Base-by-base conservation (phyloP, 108 stramenopile genomes). In the Seminavis robusta region DNA sequence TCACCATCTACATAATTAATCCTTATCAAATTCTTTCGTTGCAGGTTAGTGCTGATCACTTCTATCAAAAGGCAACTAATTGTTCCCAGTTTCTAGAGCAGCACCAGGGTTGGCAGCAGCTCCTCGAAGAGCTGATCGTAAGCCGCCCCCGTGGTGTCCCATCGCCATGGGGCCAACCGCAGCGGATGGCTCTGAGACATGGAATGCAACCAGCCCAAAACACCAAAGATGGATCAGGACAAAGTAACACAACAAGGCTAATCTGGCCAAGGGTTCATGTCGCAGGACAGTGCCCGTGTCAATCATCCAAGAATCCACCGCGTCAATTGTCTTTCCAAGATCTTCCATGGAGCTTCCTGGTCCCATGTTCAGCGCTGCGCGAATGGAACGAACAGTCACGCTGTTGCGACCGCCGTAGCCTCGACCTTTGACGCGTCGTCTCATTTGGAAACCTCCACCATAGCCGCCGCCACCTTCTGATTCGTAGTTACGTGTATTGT, bases 181-280 rank as follows among this genome's bases (percentile, higher is more conserved):
- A n/a, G n/a, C n/a, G n/a, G n/a, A n/a, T n/a, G n/a, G n/a, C n/a
- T n/a, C n/a, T n/a, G n/a, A n/a, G n/a, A n/a, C n/a, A 61, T 93
- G 92, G 38, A 89, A 93, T 8, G 88, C 66, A 23, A 93, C 59
- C 52, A 93, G 46, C 31, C 79, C 86, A 73, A 93, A 87, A 11
- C 85, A 79, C 88, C 88, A 93, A 16, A 83, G 23, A 66, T 93
- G 92, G 36, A 93, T 44, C 23, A 85, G 63, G 15, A 64, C 28
- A 30, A 93, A 59, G 61, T 93, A 93, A 11, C 76, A 37, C 42
- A 88, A 45, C 34, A 89, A 79, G 19, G 55, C 85, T 39, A 87
- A 33, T 40, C 92, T 69, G 7, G 84, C 84, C 39, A 90, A 63
- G 2, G 92, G 92, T 63, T 89, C 84, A 44, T 80, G 62, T 16